These are phyloP conservation scores for Pythium monospermum DNA, from an alignment of 352 stramenopile genomes.

Conservation along the genomic window DNA sequence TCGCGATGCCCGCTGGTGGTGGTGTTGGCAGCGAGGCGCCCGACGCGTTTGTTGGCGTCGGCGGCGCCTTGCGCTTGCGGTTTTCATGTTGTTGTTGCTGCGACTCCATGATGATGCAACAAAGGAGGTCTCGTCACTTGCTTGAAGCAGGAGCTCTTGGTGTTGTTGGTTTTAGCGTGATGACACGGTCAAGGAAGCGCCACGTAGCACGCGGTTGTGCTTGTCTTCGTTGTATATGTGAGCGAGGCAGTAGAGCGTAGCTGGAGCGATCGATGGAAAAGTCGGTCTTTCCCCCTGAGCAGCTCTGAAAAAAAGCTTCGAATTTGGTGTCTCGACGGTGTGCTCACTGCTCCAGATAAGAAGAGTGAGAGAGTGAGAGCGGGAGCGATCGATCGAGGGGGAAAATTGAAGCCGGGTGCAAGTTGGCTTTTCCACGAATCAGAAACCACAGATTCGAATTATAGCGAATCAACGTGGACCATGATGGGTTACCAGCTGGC, in stretches of 20 bases:
- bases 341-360: background rate
- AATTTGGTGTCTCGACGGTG: too few relatives aligned
- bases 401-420: background rate
- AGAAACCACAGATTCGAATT: background rate
- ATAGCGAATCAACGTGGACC: background rate
- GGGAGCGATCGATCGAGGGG: background rate
- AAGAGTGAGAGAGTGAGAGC: background rate
- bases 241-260: too few relatives aligned
- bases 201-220: too few relatives aligned
- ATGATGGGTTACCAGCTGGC: background rate
- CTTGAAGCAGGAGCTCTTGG: too few relatives aligned
- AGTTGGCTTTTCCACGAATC: background rate
- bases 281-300: too few relatives aligned
- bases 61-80: conserved; percentile 77
- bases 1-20: conserved; percentile 2
- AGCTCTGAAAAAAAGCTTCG: too few relatives aligned
- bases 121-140: background rate
- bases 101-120: conserved; percentile 12
- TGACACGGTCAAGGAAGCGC: too few relatives aligned
- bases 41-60: conserved; percentile 28
- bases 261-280: too few relatives aligned
- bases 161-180: too few relatives aligned
- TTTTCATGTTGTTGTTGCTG: conserved; percentile 23
- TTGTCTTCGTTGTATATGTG: too few relatives aligned
- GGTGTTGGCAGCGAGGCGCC: background rate